Conservation (phyloP, 495 filamentous ascomycete genomes). For the Penicillium mononematosum region DNA sequence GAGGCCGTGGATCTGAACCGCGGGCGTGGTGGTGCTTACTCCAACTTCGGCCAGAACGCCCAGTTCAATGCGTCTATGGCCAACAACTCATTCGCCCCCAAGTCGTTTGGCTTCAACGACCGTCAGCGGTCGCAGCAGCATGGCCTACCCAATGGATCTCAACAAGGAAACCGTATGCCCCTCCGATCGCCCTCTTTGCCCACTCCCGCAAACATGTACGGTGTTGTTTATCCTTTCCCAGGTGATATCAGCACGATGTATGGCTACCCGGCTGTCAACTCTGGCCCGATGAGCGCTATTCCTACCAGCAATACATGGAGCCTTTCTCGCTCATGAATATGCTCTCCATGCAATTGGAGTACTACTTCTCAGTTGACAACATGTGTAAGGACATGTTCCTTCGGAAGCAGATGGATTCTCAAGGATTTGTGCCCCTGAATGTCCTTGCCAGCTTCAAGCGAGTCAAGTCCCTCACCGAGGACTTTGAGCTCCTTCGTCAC, state of each 20-base stretch:
- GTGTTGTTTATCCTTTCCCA: slow-evolving; percentile 37
- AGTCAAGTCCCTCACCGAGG: slow-evolving; percentile 70
- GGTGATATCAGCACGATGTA: slow-evolving; percentile 46
- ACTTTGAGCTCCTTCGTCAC: slow-evolving; percentile 68
- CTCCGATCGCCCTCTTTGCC: slow-evolving; percentile 52
- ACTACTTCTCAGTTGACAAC: slow-evolving; percentile 97
- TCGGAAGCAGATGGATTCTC: slow-evolving; percentile 86
- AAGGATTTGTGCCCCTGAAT: slow-evolving; percentile 81
- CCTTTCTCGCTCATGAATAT: slow-evolving; percentile 53
- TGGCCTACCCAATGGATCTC: slow-evolving; percentile 36
- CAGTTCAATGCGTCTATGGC: slow-evolving; percentile 49
- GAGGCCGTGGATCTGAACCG: slow-evolving; percentile 56
- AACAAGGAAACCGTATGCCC: slow-evolving; percentile 41
- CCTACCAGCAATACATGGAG: slow-evolving; percentile 60
- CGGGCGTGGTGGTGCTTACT: slow-evolving; percentile 48
- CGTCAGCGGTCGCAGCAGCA: slow-evolving; percentile 42
- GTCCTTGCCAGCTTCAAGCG: slow-evolving; percentile 82
- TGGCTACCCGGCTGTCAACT: slow-evolving; percentile 53
- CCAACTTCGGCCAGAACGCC: slow-evolving; percentile 42
- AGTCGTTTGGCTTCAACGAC: slow-evolving; percentile 42
- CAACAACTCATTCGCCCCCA: slow-evolving; percentile 42
- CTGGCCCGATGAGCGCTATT: slow-evolving; percentile 59
- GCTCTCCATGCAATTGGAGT: slow-evolving; percentile 70
- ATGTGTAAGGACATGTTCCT: slow-evolving; percentile 92
- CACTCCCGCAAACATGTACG: slow-evolving; percentile 39